Evolutionary conservation across 1,139 yeast genomes (phyloP).

Genomic region (Kodamaea derodonti): DNA sequence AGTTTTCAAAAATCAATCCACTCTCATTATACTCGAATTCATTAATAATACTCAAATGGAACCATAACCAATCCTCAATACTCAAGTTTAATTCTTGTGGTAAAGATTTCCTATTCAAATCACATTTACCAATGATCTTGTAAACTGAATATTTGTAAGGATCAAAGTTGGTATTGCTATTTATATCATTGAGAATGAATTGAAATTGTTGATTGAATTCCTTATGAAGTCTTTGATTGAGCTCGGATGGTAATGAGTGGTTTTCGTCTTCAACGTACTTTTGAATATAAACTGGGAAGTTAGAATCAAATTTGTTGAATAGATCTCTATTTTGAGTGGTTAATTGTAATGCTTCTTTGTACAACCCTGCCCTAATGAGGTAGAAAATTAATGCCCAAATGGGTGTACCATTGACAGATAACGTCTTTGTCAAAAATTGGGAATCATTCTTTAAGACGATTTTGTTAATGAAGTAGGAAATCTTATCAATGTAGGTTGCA

Average conservation of each 20-base stretch:
- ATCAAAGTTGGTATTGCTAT: constrained; percentile 50
- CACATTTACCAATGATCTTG: constrained; percentile 90
- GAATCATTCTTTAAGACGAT: constrained; percentile 38
- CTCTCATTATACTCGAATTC: constrained; percentile 43
- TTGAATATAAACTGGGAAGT: constrained; percentile 76
- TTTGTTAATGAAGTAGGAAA: constrained; percentile 61
- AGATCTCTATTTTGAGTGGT: constrained; percentile 37
- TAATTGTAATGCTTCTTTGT: constrained; percentile 63
- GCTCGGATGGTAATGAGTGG: constrained; percentile 52
- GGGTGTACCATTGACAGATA: constrained; percentile 72
- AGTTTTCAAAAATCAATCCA: constrained; percentile 64
- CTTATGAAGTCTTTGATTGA: constrained; percentile 65
- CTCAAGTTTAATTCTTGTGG: constrained; percentile 70
- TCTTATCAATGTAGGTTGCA: constrained; percentile 69
- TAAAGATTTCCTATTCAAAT: constrained; percentile 67
- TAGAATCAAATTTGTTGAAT: constrained; percentile 79
- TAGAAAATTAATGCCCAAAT: constrained; percentile 90
- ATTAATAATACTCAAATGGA: constrained; percentile 72
- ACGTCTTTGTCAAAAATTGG: constrained; percentile 30
- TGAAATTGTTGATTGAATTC: constrained; percentile 88
- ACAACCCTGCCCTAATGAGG: constrained; percentile 77
- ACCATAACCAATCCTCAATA: constrained; percentile 97
- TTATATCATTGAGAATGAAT: constrained; percentile 43
- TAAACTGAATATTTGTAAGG: constrained; percentile 89
- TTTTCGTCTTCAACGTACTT: constrained; percentile 60